Percentiles rank a stretch among this genome's conserved stretches.
phyloP scores from a whole-genome alignment of 2,329 filamentous ascomycete species.

The Neopestalotiopsis sp. region DNA sequence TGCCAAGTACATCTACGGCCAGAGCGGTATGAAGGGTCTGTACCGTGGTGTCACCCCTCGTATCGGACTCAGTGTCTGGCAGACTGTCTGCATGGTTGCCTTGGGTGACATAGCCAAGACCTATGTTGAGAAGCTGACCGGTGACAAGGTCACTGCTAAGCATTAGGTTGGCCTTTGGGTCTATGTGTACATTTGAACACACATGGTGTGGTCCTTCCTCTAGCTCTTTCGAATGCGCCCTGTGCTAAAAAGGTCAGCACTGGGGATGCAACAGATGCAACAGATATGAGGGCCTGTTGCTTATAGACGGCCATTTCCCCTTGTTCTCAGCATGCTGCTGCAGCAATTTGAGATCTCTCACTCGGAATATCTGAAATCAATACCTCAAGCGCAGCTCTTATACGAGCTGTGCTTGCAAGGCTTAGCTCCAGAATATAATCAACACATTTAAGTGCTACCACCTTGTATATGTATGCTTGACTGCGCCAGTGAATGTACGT shows the following conservation, averaged over 20 bases:
- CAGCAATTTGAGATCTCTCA: background rate
- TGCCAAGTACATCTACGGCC: constrained; percentile 84
- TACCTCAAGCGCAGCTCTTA: background rate
- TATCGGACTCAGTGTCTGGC: constrained; percentile 96
- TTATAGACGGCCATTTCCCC: background rate
- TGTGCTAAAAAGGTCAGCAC: background rate
- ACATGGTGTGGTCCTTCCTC: background rate
- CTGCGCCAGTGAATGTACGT: too few species aligned
- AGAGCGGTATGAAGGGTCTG: constrained; percentile 87
- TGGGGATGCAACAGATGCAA: background rate
- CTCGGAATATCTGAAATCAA: background rate
- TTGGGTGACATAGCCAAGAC: constrained; percentile 89
- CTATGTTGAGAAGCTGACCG: constrained; percentile 71
- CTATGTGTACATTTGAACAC: constrained; percentile 1
- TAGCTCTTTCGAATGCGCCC: background rate
- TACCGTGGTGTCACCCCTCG: constrained; percentile 95
- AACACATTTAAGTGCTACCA: too few species aligned
- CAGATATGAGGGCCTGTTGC: background rate
- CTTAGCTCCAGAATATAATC: too few species aligned
- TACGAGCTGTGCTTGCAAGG: too few species aligned
- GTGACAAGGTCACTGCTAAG: constrained; percentile 69
- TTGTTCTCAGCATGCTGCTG: background rate
- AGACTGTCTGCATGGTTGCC: constrained; percentile 99
- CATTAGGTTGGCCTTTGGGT: constrained; percentile 58
- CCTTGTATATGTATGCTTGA: too few species aligned